Evolutionary conservation across 495 filamentous ascomycete genomes (phyloP).

Genomic region (Neurospora sp.): DNA sequence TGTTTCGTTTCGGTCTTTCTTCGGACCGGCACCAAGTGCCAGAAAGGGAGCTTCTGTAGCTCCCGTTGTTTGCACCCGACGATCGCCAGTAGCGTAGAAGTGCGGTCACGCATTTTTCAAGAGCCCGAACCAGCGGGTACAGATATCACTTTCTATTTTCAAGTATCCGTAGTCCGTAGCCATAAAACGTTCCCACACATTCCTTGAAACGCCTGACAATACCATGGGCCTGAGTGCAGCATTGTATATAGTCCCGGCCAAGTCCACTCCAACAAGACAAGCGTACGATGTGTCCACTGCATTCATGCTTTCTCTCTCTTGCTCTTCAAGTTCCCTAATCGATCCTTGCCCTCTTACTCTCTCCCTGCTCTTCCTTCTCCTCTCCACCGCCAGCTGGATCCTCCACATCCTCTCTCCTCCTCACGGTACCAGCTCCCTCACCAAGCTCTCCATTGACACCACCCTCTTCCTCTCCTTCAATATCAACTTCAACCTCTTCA

Average conservation of each 20-base stretch:
- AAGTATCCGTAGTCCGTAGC: background rate
- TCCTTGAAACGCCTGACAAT: background rate
- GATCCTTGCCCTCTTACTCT: slow-evolving; percentile 30
- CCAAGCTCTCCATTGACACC: slow-evolving; percentile 32
- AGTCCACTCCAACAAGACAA: too few species aligned
- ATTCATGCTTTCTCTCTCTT: background rate
- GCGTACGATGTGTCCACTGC: too few species aligned
- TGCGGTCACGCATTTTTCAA: background rate
- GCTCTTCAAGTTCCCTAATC: slow-evolving; percentile 13
- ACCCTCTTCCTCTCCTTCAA: slow-evolving; percentile 9
- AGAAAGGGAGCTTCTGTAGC: background rate
- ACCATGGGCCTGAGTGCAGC: too few species aligned
- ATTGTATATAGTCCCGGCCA: too few species aligned
- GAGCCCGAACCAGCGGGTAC: background rate
- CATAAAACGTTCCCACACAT: background rate
- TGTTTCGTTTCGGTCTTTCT: background rate
- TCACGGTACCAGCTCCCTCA: slow-evolving; percentile 34
- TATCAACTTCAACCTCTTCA: background rate
- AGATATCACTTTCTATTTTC: background rate
- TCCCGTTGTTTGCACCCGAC: background rate
- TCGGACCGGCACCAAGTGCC: background rate
- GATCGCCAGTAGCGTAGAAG: background rate
- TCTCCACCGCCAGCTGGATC: slow-evolving; percentile 15
- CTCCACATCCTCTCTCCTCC: slow-evolving; percentile 29
- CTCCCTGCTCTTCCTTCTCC: slow-evolving; percentile 20